Conservation (phyloP, 164 flowering plant genomes). For the Sedum album region DNA sequence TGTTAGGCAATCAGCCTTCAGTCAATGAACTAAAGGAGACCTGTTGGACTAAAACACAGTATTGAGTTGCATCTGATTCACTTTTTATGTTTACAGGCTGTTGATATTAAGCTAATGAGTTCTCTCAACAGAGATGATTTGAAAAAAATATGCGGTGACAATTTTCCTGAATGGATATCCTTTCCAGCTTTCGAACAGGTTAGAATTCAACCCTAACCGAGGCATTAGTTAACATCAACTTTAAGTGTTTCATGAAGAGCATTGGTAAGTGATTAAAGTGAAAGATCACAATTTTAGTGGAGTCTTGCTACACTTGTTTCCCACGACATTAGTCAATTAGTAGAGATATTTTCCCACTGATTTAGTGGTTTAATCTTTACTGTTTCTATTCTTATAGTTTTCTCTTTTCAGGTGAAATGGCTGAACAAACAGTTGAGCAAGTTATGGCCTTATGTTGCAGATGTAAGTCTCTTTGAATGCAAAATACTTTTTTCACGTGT, state of each 20-base stretch:
- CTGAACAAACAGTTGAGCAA: slow-evolving; percentile 81
- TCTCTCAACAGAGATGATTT: slow-evolving; percentile 78
- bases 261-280: not conserved
- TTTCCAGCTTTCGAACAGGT: slow-evolving; percentile 97
- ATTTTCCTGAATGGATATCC: slow-evolving; percentile 92
- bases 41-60: too few species aligned
- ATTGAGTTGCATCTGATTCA: not conserved
- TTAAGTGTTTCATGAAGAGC: not conserved
- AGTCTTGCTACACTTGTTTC: too few species aligned
- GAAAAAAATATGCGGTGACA: slow-evolving; percentile 90
- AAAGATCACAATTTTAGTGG: too few species aligned
- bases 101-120: slow-evolving; percentile 69
- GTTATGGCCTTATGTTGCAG: slow-evolving; percentile 92
- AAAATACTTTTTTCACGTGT: not conserved
- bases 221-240: not conserved
- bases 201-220: not conserved
- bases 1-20: too few species aligned
- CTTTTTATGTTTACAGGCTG: slow-evolving; percentile 53
- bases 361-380: not conserved
- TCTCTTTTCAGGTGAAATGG: slow-evolving; percentile 88
- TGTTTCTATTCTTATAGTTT: not conserved
- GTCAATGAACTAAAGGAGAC: too few species aligned
- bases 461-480: slow-evolving; percentile 46
- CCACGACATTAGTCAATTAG: too few species aligned
- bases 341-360: too few species aligned